Conservation (phyloP, 2,329 filamentous ascomycete species). For the Pseudogymnoascus sp. region DNA sequence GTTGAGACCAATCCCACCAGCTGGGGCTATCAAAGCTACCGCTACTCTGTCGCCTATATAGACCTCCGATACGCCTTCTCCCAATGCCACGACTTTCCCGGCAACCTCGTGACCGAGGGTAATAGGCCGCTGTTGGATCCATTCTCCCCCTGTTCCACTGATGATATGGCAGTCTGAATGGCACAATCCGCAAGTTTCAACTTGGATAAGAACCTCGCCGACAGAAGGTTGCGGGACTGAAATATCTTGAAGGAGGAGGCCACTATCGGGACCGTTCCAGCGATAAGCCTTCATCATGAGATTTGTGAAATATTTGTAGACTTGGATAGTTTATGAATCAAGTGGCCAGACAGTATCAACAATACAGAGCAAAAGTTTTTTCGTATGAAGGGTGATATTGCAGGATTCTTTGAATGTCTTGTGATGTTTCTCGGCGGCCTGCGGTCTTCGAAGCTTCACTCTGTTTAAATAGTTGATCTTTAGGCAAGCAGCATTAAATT, state of each 20-base stretch:
- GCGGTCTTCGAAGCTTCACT: neutral
- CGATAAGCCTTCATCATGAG: neutral
- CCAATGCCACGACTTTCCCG: conserved; percentile 10
- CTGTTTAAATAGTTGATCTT: neutral
- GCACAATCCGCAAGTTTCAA: conserved; percentile 13
- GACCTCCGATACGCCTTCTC: conserved; percentile 9
- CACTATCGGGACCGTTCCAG: neutral
- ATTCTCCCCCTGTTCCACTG: conserved; percentile 1
- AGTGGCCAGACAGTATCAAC: neutral
- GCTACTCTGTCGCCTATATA: conserved; percentile 12
- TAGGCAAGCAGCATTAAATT: neutral
- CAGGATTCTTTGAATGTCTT: neutral
- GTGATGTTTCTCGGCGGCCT: neutral
- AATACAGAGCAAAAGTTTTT: neutral
- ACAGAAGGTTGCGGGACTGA: conserved; percentile 5
- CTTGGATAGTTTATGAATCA: neutral
- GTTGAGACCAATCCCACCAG: conserved; percentile 7
- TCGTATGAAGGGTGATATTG: neutral
- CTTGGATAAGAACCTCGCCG: conserved; percentile 13
- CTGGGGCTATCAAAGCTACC: neutral
- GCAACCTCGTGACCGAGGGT: conserved; percentile 15
- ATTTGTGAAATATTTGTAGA: neutral
- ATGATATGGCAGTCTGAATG: conserved; percentile 14
- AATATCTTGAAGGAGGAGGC: neutral
- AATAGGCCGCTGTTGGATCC: conserved; percentile 10